Evolutionary conservation across 768 basidiomycete genomes (phyloP).

Genomic region (Boletus reticulatus): DNA sequence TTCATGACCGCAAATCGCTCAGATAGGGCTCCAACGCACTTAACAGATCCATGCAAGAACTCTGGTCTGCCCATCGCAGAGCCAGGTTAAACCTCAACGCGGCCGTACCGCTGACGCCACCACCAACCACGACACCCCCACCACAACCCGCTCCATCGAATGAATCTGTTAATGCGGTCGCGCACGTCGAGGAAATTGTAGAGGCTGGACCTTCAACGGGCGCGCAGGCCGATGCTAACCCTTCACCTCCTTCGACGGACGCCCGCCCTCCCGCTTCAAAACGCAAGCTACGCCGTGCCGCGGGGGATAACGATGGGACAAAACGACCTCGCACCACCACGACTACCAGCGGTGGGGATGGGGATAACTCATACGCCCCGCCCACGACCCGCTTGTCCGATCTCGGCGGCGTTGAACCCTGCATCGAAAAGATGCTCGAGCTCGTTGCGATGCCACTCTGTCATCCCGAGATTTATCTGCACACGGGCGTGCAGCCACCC

Average conservation of each 20-base stretch:
- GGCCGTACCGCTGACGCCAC: neutral
- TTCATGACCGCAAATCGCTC: conserved; percentile 31
- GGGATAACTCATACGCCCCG: conserved; percentile 45
- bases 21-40: conserved; percentile 74
- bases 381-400: conserved; percentile 77
- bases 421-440: conserved; percentile 91
- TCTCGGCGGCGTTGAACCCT: conserved; percentile 83
- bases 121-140: neutral
- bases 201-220: conserved; percentile 12
- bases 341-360: neutral
- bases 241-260: conserved; percentile 1
- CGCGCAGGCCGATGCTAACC: neutral
- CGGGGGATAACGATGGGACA: conserved; percentile 45
- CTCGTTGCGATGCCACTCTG: conserved; percentile 94
- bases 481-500: conserved; percentile 91
- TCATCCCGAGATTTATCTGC: conserved; percentile 93
- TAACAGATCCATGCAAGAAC: conserved; percentile 76
- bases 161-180: conserved; percentile 27
- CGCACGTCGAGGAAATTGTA: conserved; percentile 12
- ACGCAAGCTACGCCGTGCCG: conserved; percentile 57
- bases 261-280: conserved; percentile 41
- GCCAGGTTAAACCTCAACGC: conserved; percentile 69
- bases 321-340: conserved; percentile 50
- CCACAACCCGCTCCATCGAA: conserved; percentile 4
- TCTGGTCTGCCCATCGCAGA: conserved; percentile 69